Conservation (phyloP, 495 filamentous ascomycete genomes). For the Penicillium paradoxum region DNA sequence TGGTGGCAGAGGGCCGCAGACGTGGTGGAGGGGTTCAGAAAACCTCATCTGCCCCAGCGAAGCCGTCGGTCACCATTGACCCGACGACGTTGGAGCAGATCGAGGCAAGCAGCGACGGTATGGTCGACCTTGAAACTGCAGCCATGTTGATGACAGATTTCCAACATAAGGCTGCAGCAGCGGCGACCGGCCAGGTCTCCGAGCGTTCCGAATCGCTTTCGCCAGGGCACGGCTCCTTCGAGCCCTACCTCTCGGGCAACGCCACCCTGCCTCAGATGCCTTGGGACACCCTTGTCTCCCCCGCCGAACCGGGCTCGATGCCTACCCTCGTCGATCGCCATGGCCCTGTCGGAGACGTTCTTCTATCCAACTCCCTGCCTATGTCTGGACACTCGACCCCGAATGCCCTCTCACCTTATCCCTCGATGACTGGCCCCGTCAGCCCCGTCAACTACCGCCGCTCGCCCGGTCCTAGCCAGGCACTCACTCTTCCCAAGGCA, state of each 20-base stretch:
- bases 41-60: conserved; percentile 64
- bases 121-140: conserved; percentile 96
- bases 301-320: conserved; percentile 57
- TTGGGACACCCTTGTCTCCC: conserved; percentile 78
- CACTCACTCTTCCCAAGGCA: conserved; percentile 60
- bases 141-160: conserved; percentile 99
- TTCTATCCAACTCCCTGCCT: conserved; percentile 65
- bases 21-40: conserved; percentile 62
- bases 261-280: conserved; percentile 82
- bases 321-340: conserved; percentile 64
- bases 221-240: conserved; percentile 58
- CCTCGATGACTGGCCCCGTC: conserved; percentile 66
- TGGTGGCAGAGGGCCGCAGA: conserved; percentile 92
- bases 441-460: conserved; percentile 66
- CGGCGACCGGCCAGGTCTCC: conserved; percentile 69
- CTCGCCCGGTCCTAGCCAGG: conserved; percentile 60
- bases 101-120: conserved; percentile 87
- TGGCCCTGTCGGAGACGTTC: conserved; percentile 51
- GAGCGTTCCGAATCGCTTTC: conserved; percentile 70
- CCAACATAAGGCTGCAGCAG: conserved; percentile 90
- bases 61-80: conserved; percentile 79
- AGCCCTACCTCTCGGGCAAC: conserved; percentile 68
- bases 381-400: conserved; percentile 70
- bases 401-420: conserved; percentile 74
- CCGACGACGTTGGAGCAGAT: conserved; percentile 89